phyloP scores from a whole-genome alignment of 352 stramenopile species.

The Globisporangium iwayamae region DNA sequence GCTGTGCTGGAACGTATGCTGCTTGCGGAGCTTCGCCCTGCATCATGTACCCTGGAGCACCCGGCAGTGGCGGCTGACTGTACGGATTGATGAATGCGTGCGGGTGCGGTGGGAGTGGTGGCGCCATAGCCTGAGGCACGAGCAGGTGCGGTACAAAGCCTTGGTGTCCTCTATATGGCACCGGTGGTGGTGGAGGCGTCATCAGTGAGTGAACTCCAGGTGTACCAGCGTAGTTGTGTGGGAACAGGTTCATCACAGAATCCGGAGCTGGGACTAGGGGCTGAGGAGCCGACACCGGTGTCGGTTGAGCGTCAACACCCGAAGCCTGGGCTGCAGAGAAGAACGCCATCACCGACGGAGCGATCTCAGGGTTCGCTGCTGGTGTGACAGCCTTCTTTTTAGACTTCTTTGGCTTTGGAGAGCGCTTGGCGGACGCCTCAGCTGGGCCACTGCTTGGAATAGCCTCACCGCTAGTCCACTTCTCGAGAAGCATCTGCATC shows the following conservation, averaged over 20 bases:
- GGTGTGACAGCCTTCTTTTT: not conserved
- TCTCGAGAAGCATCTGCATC: slow-evolving; percentile 59
- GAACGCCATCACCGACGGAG: slow-evolving; percentile 20
- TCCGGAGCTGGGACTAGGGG: slow-evolving; percentile 1
- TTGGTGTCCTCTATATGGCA: slow-evolving; percentile 3
- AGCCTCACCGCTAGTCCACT: slow-evolving; percentile 46
- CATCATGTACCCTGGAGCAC: not conserved
- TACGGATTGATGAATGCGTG: slow-evolving; percentile 25
- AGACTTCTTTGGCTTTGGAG: not conserved
- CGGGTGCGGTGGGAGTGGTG: slow-evolving; percentile 20
- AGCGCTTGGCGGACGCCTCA: not conserved
- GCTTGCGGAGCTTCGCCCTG: not conserved
- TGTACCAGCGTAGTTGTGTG: slow-evolving; percentile 37
- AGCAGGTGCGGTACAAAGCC: slow-evolving; percentile 2
- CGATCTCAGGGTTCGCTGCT: slow-evolving; percentile 2
- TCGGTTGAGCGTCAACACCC: slow-evolving; percentile 3
- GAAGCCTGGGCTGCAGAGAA: slow-evolving; percentile 18
- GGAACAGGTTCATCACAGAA: slow-evolving; percentile 44
- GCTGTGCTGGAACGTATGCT: not conserved
- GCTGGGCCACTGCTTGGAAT: slow-evolving; percentile 3
- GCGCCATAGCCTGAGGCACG: slow-evolving; percentile 7
- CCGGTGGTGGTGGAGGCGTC: slow-evolving; percentile 2
- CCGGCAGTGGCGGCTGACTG: slow-evolving; percentile 4
- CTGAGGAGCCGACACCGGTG: slow-evolving; percentile 5
- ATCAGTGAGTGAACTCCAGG: not conserved